phyloP scores from a whole-genome alignment of 2,329 filamentous ascomycete genomes.

The Hypoxylon sp. region DNA sequence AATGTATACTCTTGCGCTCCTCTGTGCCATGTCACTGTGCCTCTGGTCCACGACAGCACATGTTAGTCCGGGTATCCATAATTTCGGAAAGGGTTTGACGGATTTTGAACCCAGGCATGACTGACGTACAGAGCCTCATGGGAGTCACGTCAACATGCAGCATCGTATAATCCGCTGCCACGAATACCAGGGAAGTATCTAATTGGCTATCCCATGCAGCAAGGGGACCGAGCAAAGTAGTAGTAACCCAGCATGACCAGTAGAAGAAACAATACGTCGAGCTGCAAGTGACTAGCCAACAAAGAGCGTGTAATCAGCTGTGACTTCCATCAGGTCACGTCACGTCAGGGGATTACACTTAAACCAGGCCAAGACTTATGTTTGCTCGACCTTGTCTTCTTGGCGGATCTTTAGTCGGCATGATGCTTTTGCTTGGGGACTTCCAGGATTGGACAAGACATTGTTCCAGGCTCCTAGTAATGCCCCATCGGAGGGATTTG shows the following conservation, averaged over 20 bases:
- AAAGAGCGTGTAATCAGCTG: constrained; percentile 28
- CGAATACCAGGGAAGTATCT: constrained; percentile 33
- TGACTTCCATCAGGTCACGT: constrained; percentile 19
- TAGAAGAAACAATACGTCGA: constrained; percentile 23
- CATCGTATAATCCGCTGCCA: constrained; percentile 42
- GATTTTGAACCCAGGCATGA: constrained; percentile 29
- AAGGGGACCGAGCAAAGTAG: constrained; percentile 38
- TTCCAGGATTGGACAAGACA: constrained; percentile 11
- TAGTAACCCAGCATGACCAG: constrained; percentile 26
- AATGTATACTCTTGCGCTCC: constrained; percentile 6
- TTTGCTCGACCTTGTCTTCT: constrained; percentile 3
- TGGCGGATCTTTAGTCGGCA: not conserved
- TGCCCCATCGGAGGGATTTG: constrained; percentile 9
- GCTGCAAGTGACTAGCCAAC: constrained; percentile 30
- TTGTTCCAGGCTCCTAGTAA: constrained; percentile 7
- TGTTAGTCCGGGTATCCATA: constrained; percentile 17
- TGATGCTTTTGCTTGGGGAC: constrained; percentile 10
- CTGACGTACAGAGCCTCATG: constrained; percentile 38
- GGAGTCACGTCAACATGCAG: constrained; percentile 27
- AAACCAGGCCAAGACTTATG: constrained; percentile 6
- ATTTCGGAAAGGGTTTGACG: constrained; percentile 23
- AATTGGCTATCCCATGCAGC: constrained; percentile 32
- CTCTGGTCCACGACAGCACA: constrained; percentile 30
- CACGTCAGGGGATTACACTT: not conserved
- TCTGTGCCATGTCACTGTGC: not conserved